Evolutionary conservation across 1,139 yeast species (phyloP), one percentile per base, ranked within the genome.

Genomic region (Scheffersomyces segobiensis): DNA sequence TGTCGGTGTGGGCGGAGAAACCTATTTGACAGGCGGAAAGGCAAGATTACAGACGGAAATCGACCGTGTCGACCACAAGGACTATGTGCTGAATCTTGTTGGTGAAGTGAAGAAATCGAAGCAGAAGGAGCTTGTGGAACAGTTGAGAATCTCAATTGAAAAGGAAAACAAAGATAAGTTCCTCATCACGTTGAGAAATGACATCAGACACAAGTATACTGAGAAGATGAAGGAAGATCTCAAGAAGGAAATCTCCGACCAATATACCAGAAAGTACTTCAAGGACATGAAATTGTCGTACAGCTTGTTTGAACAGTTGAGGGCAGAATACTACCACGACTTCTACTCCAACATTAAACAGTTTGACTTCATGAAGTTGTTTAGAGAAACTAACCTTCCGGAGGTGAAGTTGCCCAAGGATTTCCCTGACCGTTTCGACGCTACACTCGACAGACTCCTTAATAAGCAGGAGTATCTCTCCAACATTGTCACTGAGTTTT

Each of bases 261-360:
- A 68, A 52, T 66, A 65, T 60, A 71, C 78, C 26, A 48, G 61
- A 50, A 65, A 69, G 18, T 61, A 66, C 51, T 70, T 60, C 51
- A 61, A 62, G 39, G 64, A 67, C 53, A 64, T 65, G 53, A 58
- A 61, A 32, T 57, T 71, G 10, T 63, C 71, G 10, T 68, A 60
- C 57, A 60, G 62, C 8, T 55, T 73, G 19, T 67, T 71, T 58
- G 67, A 68, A 39, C 67, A 67, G 46, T 61, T 74, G 60, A 66
- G 67, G 55, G 60, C 62, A 6, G 63, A 69, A 8, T 76, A 66
- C 61, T 59, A 69, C 26, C 58, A 59, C 49, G 55, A 60, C 6
- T 63, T 74, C 59, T 55, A 58, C 24, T 57, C 61, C 5, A 59
- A 59, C 1, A 56, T 77, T 46, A 61, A 67, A 53, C 59, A 67